Evolutionary conservation across 768 basidiomycete genomes (phyloP), one percentile per base, ranked within the genome.

Genomic region (Lactarius psammicola): DNA sequence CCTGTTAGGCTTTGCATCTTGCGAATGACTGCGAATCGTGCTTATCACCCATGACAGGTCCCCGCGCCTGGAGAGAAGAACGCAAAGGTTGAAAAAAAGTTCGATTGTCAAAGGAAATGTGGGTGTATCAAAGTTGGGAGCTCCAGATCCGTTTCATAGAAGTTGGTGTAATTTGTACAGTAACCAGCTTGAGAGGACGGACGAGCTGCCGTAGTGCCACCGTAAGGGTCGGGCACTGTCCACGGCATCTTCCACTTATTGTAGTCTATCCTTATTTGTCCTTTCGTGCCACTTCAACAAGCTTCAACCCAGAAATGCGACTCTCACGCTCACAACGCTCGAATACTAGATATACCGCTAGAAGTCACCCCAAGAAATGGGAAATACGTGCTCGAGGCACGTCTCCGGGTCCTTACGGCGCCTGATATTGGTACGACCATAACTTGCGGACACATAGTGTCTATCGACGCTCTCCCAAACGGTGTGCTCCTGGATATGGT

Each of bases 111-210:
- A 13, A 4, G 44, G 9, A 0, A 20, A 40, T 6, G 40, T 23
- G 66, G 11, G 4, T 30, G 26, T 42, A 80, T 85, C 83, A 60
- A 80, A 78, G 69, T 88, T 87, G 0, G 88, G 87, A 26, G 85
- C 80, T 18, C 87, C 88, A 36, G 76, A 13, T 42, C 5, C 34
- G 13, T 36, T 3, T 36, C 34, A 13, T 36, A 8, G 13, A 36
- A 36, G 34, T n/a, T n/a, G n/a, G n/a, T n/a, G n/a, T n/a, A n/a
- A n/a, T n/a, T n/a, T n/a, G 13, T 36, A 13, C 34, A 36, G 13
- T 13, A 36, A 36, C 34, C 34, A 13, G 34, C 13, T 36, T 13
- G 34, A 36, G 34, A 36, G 34, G 34, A 36, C 34, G 34, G 34
- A 36, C 11, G 1, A 36, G 11, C 34, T 36, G 34, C 34, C 13